These are phyloP conservation scores for Rhinocladiella similis DNA, from an alignment of 2,329 filamentous ascomycete genomes.

Conservation along the genomic window DNA sequence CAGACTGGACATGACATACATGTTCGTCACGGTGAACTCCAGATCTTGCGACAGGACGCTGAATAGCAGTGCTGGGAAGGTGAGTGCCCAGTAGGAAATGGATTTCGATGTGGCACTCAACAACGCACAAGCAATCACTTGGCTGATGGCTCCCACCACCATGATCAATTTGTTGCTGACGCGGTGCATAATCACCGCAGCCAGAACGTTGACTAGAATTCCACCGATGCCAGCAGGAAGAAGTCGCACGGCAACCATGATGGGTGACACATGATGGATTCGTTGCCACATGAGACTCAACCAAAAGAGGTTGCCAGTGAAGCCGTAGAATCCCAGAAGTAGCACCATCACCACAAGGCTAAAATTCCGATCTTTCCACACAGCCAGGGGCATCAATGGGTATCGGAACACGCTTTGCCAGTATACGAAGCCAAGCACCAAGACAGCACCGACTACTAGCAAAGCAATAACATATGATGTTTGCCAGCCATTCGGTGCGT, in stretches of 20 bases:
- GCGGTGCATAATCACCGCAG: constrained; percentile 61
- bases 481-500: constrained; percentile 63
- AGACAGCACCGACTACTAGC: constrained; percentile 58
- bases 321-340: constrained; percentile 63
- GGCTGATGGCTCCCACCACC: constrained; percentile 49
- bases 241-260: constrained; percentile 62
- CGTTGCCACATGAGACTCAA: constrained; percentile 66
- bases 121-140: constrained; percentile 50
- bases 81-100: constrained; percentile 64
- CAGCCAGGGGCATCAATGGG: constrained; percentile 52
- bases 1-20: constrained; percentile 69
- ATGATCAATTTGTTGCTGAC: constrained; percentile 67
- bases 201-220: constrained; percentile 63
- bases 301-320: constrained; percentile 63
- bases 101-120: constrained; percentile 57
- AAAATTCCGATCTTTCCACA: constrained; percentile 64
- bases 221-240: constrained; percentile 66
- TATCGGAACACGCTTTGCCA: constrained; percentile 60
- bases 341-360: constrained; percentile 60
- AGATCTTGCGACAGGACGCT: constrained; percentile 67
- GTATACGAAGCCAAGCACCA: constrained; percentile 59
- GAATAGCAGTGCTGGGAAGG: constrained; percentile 62
- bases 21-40: constrained; percentile 71
- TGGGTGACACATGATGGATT: constrained; percentile 52
- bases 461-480: constrained; percentile 63